Base-by-base conservation (phyloP, 2,329 filamentous ascomycete species). In the Venturia oleaginea region DNA sequence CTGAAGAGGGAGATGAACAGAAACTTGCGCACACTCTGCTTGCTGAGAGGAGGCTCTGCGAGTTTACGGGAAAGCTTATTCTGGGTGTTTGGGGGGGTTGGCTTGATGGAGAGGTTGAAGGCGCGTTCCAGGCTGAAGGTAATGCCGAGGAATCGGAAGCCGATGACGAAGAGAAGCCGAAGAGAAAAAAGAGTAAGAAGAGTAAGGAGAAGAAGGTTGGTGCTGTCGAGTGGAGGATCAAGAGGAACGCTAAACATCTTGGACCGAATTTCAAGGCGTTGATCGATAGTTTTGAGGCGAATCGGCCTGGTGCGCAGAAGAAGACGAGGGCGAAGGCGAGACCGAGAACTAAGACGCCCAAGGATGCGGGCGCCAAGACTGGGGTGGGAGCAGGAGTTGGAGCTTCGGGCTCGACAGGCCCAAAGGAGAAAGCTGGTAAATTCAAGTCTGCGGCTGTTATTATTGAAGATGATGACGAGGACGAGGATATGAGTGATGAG, bases 181-280 rank as follows among this genome's bases (percentile, higher is more conserved):
- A 34, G 81, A 84, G 65, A 78, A 84, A 66, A 79, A 78, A 27
- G 72, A 84, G 51, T 79, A 84, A 37, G 80, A 81, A 63, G 80
- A 83, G 70, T 27, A 55, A 59, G 17, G 68, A 68, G 7, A 77
- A 82, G 13, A 78, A 84, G 37, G 82, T 82, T 10, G 86, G 85
- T 37, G 85, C 84, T 71, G 81, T 96, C 42, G 84, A 84, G 67
- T 84, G 85, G 70, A 83, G 92, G 24, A 79, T 99, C 27, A 81
- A 88, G 70, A 83, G 90, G 68, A 97, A 99, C 76, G 88, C 88
- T 72, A 80, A 79, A n/a, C 86, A 85, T 71, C 82, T 99, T 3
- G 94, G 94, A 2, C 80, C 84, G 57, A 97, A 94, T 73, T 95
- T 90, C 80, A 90, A 88, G 71, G 91, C 94, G 70, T 86, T 97